Evolutionary conservation across 306 rosid species (phyloP), one percentile per base, ranked within the genome.

Genomic region (Begonia fuchsioides): DNA sequence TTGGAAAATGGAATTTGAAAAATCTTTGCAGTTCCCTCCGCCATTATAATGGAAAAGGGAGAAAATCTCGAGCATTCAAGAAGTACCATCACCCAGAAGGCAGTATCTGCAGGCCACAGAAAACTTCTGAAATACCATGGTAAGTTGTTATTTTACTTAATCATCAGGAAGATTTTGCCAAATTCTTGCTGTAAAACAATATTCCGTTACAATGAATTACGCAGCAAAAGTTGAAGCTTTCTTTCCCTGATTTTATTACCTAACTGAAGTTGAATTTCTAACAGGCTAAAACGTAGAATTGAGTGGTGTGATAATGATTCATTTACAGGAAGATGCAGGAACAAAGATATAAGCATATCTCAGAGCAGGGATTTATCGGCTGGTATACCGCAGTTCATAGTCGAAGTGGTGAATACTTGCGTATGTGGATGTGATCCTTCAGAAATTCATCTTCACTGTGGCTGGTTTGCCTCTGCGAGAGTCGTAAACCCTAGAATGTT

Each of bases 381-480:
- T 17, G 88, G 94, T 50, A 83, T 79, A 14, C 85, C 88, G 15
- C 57, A 63, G 56, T 83, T 45, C 68, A 64, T 69, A 13, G 85
- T 83, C n/a, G 62, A 79, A 62, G 71, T 83, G 40, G 70, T 60
- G 14, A 83, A 76, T 72, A 83, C 80, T 1, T 83, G 94, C 54
- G 71, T 68, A n/a, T 63, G 67, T 39, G 77, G 63, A 10, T 78
- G 93, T 65, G 72, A 77, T 54, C 74, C 80, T 16, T 61, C 60
- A 53, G 62, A 76, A 6, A 74, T 79, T 5, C 85, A 64, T 66
- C 72, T 79, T 32, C 80, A 72, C 17, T 76, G 94, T 72, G 94
- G 88, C 32, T 74, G 80, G 94, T 83, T 83, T 64, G 85, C 88
- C 17, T 79, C 94, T 10, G 76, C 76, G 55, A 76, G 72, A 67